phyloP scores from a whole-genome alignment of 208 protist genomes.

The Giardia muris region DNA sequence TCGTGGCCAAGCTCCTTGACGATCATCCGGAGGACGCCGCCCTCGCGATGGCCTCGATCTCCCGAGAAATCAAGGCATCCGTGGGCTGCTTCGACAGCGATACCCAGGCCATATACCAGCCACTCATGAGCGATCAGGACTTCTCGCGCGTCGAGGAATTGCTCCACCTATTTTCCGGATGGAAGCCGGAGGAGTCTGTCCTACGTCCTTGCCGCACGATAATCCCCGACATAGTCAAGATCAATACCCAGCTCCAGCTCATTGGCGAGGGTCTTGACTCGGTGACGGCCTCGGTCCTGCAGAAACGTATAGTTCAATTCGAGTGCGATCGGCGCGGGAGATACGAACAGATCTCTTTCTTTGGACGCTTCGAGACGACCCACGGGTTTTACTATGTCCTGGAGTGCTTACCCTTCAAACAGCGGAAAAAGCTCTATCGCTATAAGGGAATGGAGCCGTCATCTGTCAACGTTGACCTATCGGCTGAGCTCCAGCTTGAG shows the following conservation, averaged over 20 bases:
- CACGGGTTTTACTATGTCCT: constrained; percentile 2
- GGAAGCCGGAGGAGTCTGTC: background rate
- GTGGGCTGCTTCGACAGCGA: background rate
- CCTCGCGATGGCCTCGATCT: background rate
- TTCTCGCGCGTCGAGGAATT: background rate
- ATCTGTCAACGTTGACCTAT: background rate
- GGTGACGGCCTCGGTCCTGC: background rate
- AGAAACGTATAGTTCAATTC: background rate
- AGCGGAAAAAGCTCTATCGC: background rate
- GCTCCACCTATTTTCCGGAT: background rate
- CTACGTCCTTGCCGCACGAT: background rate
- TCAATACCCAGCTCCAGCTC: constrained; percentile 8
- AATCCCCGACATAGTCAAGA: background rate
- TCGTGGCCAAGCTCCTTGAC: constrained; percentile 25
- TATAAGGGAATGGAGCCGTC: background rate
- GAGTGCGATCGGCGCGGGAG: background rate
- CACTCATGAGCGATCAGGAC: background rate
- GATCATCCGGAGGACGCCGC: background rate
- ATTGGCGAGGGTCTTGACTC: background rate
- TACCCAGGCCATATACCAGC: background rate
- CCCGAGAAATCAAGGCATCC: background rate
- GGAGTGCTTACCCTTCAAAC: constrained; percentile 12
- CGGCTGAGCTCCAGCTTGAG: background rate
- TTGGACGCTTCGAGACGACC: background rate
- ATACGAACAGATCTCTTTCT: background rate